These are phyloP conservation scores for Hirschfeldia incana DNA, from an alignment of 345 rosid genomes.

Conservation along the genomic window DNA sequence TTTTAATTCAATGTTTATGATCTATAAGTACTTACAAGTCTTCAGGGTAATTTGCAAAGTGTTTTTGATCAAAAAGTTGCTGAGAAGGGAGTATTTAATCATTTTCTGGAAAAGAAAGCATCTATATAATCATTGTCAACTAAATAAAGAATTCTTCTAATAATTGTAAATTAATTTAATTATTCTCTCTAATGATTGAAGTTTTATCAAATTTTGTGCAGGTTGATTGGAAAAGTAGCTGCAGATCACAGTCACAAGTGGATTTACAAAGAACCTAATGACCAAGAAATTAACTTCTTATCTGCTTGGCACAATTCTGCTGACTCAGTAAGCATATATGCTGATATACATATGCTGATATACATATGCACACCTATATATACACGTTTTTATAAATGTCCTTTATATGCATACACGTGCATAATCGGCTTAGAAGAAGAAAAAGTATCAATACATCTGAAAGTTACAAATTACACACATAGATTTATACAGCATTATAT, in stretches of 20 bases:
- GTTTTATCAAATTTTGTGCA: constrained; percentile 37
- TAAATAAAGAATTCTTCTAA: constrained; percentile 13
- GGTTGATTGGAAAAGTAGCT: constrained; percentile 94
- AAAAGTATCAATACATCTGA: neutral
- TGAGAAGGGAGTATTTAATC: neutral
- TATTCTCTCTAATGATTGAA: constrained; percentile 34
- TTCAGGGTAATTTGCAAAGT: neutral
- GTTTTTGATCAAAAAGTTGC: neutral
- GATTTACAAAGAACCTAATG: constrained; percentile 92
- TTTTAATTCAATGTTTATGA: too few species aligned
- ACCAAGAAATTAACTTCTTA: constrained; percentile 88
- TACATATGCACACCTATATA: neutral
- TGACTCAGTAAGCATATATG: constrained; percentile 72
- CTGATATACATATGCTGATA: neutral
- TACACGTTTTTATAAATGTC: neutral
- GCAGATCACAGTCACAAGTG: constrained; percentile 96
- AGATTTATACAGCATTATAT: neutral
- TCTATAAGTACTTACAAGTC: too few species aligned
- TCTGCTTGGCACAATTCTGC: constrained; percentile 94
- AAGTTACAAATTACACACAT: neutral
- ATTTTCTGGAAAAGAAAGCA: neutral
- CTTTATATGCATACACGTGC: constrained; percentile 1
- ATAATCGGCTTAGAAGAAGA: neutral
- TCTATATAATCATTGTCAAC: constrained; percentile 28
- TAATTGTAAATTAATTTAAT: constrained; percentile 18